phyloP scores from a whole-genome alignment of 768 basidiomycete species.

The Roridomyces roridus region DNA sequence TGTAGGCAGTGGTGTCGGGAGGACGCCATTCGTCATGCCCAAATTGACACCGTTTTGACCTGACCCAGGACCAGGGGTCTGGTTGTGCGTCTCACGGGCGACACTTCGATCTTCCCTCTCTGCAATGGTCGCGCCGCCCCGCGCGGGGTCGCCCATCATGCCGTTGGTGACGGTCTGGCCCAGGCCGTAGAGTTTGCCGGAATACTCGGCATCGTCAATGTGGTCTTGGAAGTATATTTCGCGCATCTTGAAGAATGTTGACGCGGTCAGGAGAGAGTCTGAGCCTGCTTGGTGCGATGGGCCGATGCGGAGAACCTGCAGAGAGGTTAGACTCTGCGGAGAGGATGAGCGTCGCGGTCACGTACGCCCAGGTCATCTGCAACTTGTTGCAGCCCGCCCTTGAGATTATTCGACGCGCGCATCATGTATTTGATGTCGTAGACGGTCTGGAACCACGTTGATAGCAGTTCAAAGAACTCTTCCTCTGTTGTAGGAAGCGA shows the following conservation, averaged over 20 bases:
- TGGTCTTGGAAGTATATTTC: conserved; percentile 89
- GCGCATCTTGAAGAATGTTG: conserved; percentile 96
- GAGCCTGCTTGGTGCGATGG: conserved; percentile 95
- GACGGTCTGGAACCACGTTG: conserved; percentile 93
- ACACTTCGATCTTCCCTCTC: conserved; percentile 75
- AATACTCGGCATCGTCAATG: conserved; percentile 85
- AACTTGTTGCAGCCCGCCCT: conserved; percentile 92
- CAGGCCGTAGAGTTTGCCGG: conserved; percentile 83
- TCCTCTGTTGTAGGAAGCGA: conserved; percentile 90
- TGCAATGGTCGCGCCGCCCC: conserved; percentile 82
- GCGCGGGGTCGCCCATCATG: conserved; percentile 56
- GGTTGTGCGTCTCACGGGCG: conserved; percentile 59
- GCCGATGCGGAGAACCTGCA: conserved; percentile 86
- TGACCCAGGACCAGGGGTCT: conserved; percentile 54
- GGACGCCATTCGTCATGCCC: conserved; percentile 51
- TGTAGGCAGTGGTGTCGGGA: conserved; percentile 52
- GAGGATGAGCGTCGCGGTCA: conserved; percentile 15
- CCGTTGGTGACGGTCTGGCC: conserved; percentile 84
- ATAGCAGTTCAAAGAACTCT: conserved; percentile 85
- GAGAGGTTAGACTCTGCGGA: conserved; percentile 2
- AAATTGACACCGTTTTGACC: conserved; percentile 49
- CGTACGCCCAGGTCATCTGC: conserved; percentile 94
- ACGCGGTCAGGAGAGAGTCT: conserved; percentile 92
- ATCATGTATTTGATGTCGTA: conserved; percentile 99
- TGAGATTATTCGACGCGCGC: conserved; percentile 83